Evolutionary conservation across 352 stramenopile species (phyloP).

Genomic region (Pythium folliculosum): DNA sequence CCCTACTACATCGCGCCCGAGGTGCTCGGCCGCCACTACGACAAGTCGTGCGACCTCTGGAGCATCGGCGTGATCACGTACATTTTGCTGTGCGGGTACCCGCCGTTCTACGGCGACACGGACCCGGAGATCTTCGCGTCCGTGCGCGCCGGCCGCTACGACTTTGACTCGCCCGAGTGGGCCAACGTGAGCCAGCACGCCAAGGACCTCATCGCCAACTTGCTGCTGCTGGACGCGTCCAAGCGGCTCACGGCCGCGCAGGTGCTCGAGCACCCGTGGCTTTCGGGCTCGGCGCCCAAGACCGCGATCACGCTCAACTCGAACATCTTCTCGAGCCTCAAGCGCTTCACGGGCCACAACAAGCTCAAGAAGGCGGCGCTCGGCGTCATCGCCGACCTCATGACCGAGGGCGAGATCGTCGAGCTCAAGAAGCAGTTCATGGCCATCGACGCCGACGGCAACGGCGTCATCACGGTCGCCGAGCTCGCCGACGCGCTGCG

Average conservation of each 20-base stretch:
- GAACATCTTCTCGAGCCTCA: slow-evolving; percentile 85
- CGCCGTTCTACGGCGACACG: slow-evolving; percentile 96
- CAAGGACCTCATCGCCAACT: slow-evolving; percentile 94
- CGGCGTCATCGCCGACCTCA: slow-evolving; percentile 84
- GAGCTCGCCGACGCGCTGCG: slow-evolving; percentile 83
- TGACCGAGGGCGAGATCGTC: slow-evolving; percentile 81
- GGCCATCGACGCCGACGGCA: slow-evolving; percentile 83
- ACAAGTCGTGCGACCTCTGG: slow-evolving; percentile 97
- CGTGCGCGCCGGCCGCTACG: slow-evolving; percentile 75
- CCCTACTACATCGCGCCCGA: slow-evolving; percentile 95
- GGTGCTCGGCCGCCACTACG: slow-evolving; percentile 93
- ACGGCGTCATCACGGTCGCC: slow-evolving; percentile 89
- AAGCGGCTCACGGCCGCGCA: slow-evolving; percentile 93
- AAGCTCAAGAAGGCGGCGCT: slow-evolving; percentile 90
- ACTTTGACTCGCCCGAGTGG: slow-evolving; percentile 89
- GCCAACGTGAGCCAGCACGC: slow-evolving; percentile 80
- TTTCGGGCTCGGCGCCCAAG: slow-evolving; percentile 75
- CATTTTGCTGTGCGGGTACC: slow-evolving; percentile 95
- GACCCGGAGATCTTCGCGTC: slow-evolving; percentile 90
- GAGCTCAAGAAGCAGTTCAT: slow-evolving; percentile 89
- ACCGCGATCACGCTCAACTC: slow-evolving; percentile 79
- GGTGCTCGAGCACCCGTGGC: slow-evolving; percentile 80
- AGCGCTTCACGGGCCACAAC: slow-evolving; percentile 89
- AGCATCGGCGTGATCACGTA: slow-evolving; percentile 96
- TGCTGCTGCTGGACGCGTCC: slow-evolving; percentile 92